phyloP scores from a whole-genome alignment of 129 eudicot species.

The Dittrichia graveolens region DNA sequence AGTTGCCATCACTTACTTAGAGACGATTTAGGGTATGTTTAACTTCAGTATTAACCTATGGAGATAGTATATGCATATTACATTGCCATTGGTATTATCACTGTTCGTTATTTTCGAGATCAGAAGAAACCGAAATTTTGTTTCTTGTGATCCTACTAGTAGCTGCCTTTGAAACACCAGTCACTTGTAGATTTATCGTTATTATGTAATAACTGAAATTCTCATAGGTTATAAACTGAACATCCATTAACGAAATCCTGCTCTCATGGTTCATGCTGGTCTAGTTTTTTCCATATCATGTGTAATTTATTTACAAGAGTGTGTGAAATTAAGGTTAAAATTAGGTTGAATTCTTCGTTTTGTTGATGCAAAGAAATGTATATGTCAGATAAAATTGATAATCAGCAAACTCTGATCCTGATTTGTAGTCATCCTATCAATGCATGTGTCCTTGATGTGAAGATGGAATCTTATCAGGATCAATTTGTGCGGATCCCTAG shows the following conservation, averaged over 20 bases:
- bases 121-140: slow-evolving; percentile 20
- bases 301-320: slow-evolving; percentile 3
- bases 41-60: not conserved
- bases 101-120: slow-evolving; percentile 40
- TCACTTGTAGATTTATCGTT: not conserved
- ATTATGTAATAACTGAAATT: not conserved
- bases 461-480: slow-evolving; percentile 7
- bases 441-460: slow-evolving; percentile 18
- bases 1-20: slow-evolving; percentile 25
- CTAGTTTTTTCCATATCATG: not conserved
- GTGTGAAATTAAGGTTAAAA: not conserved
- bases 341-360: not conserved
- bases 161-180: too few species aligned
- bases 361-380: not conserved
- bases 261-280: not conserved
- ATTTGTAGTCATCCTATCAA: slow-evolving; percentile 6
- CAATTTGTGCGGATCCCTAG: slow-evolving; percentile 26
- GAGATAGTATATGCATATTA: slow-evolving; percentile 13
- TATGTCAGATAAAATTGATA: not conserved
- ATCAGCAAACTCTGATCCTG: not conserved
- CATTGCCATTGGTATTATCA: slow-evolving; percentile 23
- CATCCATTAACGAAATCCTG: not conserved
- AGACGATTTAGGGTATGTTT: slow-evolving; percentile 20
- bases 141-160: slow-evolving; percentile 10
- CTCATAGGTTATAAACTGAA: not conserved